A percentile compares a stretch with the other conserved stretches of the same genome.
phyloP scores from a whole-genome alignment of 2,329 filamentous ascomycete genomes.

The Fusarium avenaceum region DNA sequence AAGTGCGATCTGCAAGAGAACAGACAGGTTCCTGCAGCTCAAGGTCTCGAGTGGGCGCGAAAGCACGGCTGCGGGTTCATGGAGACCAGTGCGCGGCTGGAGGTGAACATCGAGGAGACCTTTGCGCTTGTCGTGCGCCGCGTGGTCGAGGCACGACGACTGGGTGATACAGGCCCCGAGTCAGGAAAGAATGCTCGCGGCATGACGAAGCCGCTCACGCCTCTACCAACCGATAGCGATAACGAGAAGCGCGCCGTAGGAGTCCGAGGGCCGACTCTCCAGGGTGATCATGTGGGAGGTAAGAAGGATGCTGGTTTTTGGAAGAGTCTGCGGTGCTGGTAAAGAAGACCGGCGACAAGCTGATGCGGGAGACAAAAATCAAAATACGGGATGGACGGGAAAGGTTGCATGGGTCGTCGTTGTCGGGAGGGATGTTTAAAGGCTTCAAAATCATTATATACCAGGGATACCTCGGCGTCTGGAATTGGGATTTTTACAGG shows the following conservation, averaged over 20 bases:
- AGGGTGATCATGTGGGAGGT: conserved; percentile 59
- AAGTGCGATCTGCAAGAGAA: conserved; percentile 84
- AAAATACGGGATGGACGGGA: background rate
- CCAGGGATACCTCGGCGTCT: conserved; percentile 50
- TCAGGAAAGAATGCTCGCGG: conserved; percentile 64
- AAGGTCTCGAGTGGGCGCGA: conserved; percentile 83
- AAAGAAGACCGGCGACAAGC: conserved; percentile 27
- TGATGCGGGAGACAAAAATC: background rate
- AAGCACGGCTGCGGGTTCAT: conserved; percentile 83
- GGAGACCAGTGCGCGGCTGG: conserved; percentile 86
- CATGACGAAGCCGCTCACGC: conserved; percentile 70
- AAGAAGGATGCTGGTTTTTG: conserved; percentile 64
- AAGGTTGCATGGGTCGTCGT: conserved; percentile 19
- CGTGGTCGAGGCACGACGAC: conserved; percentile 69
- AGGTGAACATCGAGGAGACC: conserved; percentile 91
- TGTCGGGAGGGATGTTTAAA: conserved; percentile 33
- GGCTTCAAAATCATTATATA: conserved; percentile 48
- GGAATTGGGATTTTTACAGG: conserved; percentile 32
- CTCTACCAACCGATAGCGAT: conserved; percentile 59
- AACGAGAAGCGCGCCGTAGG: conserved; percentile 63
- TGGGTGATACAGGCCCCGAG: conserved; percentile 62
- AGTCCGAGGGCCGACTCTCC: conserved; percentile 59
- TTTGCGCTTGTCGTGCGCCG: conserved; percentile 78
- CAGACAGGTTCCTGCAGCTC: conserved; percentile 76
- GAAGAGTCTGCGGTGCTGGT: conserved; percentile 71